phyloP scores from a whole-genome alignment of 495 filamentous ascomycete species.

The Aspergillus sparsus region DNA sequence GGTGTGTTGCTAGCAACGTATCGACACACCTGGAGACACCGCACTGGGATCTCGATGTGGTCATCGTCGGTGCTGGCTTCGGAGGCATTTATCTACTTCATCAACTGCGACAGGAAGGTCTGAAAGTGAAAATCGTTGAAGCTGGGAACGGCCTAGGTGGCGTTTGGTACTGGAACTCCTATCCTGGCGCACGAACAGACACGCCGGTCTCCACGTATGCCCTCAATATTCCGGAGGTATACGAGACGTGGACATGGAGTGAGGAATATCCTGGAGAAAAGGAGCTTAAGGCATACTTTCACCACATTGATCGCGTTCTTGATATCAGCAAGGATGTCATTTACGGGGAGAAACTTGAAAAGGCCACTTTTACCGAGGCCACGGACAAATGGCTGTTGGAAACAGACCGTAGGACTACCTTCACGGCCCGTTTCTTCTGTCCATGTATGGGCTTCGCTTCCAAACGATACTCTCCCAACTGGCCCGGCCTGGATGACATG shows the following conservation, averaged over 20 bases:
- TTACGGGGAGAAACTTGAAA: too few species aligned
- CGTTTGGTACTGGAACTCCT: constrained; percentile 54
- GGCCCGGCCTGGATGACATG: constrained; percentile 35
- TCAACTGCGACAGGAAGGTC: constrained; percentile 34
- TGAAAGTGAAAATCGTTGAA: constrained; percentile 43
- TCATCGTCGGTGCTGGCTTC: constrained; percentile 38
- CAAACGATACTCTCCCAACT: constrained; percentile 38
- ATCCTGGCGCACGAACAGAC: constrained; percentile 49
- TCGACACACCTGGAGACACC: too few species aligned
- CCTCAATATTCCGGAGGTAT: constrained; percentile 48
- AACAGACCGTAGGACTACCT: too few species aligned
- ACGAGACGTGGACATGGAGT: constrained; percentile 49
- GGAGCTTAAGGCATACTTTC: constrained; percentile 47
- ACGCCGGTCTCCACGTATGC: constrained; percentile 48
- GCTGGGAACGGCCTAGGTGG: constrained; percentile 48
- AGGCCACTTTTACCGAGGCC: too few species aligned
- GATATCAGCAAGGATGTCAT: too few species aligned
- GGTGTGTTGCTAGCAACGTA: too few species aligned
- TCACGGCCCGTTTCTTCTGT: too few species aligned
- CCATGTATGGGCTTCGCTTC: constrained; percentile 33
- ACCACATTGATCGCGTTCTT: constrained; percentile 36
- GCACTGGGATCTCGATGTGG: constrained; percentile 26
- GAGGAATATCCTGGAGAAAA: constrained; percentile 47
- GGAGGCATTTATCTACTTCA: constrained; percentile 41
- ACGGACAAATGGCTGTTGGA: too few species aligned